Evolutionary conservation across 306 rosid genomes (phyloP).

Genomic region (Sophora flavescens): DNA sequence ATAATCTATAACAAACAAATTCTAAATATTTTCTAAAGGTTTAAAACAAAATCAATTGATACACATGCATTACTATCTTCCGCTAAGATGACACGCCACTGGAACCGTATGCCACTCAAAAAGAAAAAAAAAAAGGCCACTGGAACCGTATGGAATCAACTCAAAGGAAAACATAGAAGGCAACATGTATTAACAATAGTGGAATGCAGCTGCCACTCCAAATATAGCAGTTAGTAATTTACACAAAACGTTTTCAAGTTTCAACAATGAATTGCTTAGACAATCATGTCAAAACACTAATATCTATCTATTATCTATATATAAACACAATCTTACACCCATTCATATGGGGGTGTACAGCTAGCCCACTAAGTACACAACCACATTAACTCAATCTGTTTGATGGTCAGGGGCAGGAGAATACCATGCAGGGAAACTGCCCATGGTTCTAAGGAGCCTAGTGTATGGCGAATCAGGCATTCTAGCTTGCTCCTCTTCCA

Average conservation of each 20-base stretch:
- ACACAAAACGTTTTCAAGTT: neutral
- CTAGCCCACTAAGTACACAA: constrained; percentile 14
- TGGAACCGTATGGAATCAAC: neutral
- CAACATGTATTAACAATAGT: neutral
- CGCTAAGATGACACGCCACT: neutral
- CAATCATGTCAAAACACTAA: constrained; percentile 2
- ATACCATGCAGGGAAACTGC: constrained; percentile 84
- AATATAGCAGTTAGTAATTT: constrained; percentile 2
- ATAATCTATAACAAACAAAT: too few relatives aligned
- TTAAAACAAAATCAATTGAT: too few relatives aligned
- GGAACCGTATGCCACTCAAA: neutral
- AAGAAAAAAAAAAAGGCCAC: too few relatives aligned
- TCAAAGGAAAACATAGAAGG: neutral
- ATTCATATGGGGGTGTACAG: neutral
- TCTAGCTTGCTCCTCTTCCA: constrained; percentile 71
- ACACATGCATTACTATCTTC: too few relatives aligned
- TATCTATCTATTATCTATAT: neutral
- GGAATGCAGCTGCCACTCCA: neutral
- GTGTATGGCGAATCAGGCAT: constrained; percentile 89
- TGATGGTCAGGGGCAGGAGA: constrained; percentile 85
- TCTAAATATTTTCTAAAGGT: too few relatives aligned
- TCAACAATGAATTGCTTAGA: neutral
- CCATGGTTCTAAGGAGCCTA: constrained; percentile 74
- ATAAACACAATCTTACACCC: neutral
- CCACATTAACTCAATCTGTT: constrained; percentile 61